Base-by-base conservation (phyloP, 2,329 filamentous ascomycete genomes). In the Orbilia blumenaviensis region DNA sequence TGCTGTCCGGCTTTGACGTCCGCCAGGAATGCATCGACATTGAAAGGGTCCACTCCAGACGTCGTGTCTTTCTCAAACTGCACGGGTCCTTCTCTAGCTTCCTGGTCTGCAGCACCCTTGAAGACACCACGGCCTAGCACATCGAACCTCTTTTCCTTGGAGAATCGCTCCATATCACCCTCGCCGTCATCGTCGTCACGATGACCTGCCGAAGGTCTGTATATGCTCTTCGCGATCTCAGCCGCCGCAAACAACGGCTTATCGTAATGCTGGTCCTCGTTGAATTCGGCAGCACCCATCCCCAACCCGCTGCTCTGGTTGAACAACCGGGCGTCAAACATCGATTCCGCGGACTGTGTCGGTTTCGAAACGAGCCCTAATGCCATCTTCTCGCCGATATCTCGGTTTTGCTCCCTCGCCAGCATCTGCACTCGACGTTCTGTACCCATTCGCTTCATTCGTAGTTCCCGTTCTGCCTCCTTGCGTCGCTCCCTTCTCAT, bases 191-290 rank as follows among this genome's bases (percentile, higher is more conserved):
- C 44, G 71, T 91, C 48, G 93, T 92, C 58, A 90, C 91, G 80
- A 90, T 88, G 68, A 90, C 89, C 46, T 87, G 86, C 23, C 91
- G 88, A 88, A 0, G 94, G 93, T 34, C 93, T 88, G 83, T 99
- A 99, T 79, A 99, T 98, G 82, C 90, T 94, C 84, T 89, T 95
- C 80, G 97, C 93, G 7, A 93, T 94, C 81, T 98, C 94, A 82
- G 97, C 93, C 12, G 95, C 94, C 0, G 94, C 94, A 82, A 99
- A 99, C 6, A 99, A 86, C 18, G 95, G 95, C 84, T 98, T 98
- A 83, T 98, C 95, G 84, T 98, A 99, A 0, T 90, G 89, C 81
- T 99, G 95, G 83, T 99, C 95, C 83, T 99, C 95, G 83, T 99
- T 99, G 87, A 97, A 93, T 0, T 94, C 95, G 18, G 27, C n/a